Evolutionary conservation across 805 yeast genomes (phyloP), one percentile per base, ranked within the genome.

Genomic region (Zygosaccharomyces lentus): DNA sequence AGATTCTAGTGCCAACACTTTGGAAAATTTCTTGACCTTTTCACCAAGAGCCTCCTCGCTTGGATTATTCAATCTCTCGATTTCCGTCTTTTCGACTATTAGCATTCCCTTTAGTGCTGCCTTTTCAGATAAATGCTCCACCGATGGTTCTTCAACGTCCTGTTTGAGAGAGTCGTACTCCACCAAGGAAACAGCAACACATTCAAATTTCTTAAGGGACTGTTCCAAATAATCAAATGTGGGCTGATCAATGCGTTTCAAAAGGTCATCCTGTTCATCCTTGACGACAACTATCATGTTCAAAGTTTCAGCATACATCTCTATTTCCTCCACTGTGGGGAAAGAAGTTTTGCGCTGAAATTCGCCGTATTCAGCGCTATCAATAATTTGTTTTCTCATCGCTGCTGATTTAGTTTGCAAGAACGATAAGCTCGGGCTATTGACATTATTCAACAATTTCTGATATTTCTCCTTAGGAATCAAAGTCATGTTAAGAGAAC

Each of bases 241-340:
- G 9, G 59, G 61, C 10, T 48, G 36, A 3, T 54, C 50, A 3
- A 45, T 12, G 2, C 40, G 43, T n/a, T 43, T 27, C 19, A 42
- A 12, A 32, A 58, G 36, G 2, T 36, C 34, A 9, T 46, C 30
- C 41, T 52, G 48, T 26, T 55, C 58, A 4, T 48, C 52, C 10
- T 45, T 34, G 17, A 49, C 37, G 15, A 54, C 51, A 15, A 66
- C 46, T 8, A 30, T 15, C 48, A 48, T 34, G 10, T 44, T 41
- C 34, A 41, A 35, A 9, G 31, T 31, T n/a, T 13, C 38, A 15
- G 51, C 53, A 12, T 26, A 34, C 16, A 29, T 24, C 21, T 37
- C 37, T 4, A 48, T 41, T 21, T 62, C 62, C 2, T 64, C 64
- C 6, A 51, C 23, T 1, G 64, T 48, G 6, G 55, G 54, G 34